These are phyloP conservation scores for Alternaria tenuissima DNA, from an alignment of 2,329 filamentous ascomycete genomes.

Conservation along the genomic window DNA sequence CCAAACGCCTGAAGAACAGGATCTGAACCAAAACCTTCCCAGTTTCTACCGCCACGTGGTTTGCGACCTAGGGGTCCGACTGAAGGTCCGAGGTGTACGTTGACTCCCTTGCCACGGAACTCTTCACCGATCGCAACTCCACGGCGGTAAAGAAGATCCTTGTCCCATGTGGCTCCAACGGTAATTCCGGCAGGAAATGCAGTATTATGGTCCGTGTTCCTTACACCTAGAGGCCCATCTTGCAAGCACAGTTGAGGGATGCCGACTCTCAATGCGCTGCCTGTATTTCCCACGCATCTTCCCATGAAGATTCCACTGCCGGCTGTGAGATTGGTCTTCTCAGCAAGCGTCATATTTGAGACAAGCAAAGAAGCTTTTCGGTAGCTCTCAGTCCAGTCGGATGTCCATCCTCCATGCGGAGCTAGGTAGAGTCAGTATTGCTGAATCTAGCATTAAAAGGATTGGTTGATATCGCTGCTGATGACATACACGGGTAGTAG, in stretches of 20 bases:
- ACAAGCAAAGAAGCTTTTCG: slow-evolving; percentile 73
- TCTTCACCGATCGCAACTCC: slow-evolving; percentile 75
- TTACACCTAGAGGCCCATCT: slow-evolving; percentile 75
- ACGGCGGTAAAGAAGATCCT: slow-evolving; percentile 72
- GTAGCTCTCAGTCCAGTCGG: slow-evolving; percentile 75
- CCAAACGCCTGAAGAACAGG: slow-evolving; percentile 77
- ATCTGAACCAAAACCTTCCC: slow-evolving; percentile 77
- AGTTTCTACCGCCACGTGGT: slow-evolving; percentile 70
- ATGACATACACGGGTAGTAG: slow-evolving; percentile 68
- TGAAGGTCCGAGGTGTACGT: slow-evolving; percentile 74
- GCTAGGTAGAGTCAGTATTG: slow-evolving; percentile 44
- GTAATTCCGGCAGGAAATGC: slow-evolving; percentile 84
- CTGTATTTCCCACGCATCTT: slow-evolving; percentile 77
- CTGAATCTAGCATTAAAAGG: not conserved
- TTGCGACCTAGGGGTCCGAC: slow-evolving; percentile 75
- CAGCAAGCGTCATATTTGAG: slow-evolving; percentile 77
- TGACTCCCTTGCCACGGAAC: slow-evolving; percentile 75
- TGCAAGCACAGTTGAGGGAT: slow-evolving; percentile 71
- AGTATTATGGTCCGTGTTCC: slow-evolving; percentile 76
- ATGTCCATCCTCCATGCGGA: slow-evolving; percentile 74
- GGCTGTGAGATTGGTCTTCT: slow-evolving; percentile 80
- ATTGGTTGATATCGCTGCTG: not conserved
- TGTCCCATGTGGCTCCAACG: slow-evolving; percentile 77
- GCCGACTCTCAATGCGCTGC: slow-evolving; percentile 73
- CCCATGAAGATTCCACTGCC: slow-evolving; percentile 78